Base-by-base conservation (phyloP, 129 eudicot genomes). In the Saussurea involucrata region DNA sequence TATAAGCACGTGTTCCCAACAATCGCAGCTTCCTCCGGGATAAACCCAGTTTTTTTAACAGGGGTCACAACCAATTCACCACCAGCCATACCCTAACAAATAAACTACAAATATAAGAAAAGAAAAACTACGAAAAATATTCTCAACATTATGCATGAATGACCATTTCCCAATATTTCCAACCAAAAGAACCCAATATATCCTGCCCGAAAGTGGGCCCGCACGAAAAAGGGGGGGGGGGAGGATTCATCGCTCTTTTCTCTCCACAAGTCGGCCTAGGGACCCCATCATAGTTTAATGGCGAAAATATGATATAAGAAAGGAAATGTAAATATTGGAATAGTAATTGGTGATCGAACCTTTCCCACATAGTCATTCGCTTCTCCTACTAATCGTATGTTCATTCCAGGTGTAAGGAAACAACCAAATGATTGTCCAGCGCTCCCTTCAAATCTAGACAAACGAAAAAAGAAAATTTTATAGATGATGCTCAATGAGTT, bases 311-410 rank as follows among this genome's bases (percentile, higher is more conserved):
- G 61, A n/a, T 53, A 49, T 46, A 46, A 46, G 8, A 17, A 53
- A 53, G 61, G 61, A 6, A 53, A 53, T 53, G 24, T 53, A n/a
- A 53, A 17, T n/a, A 3, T 53, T 53, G 61, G 24, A 53, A 68
- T 33, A 73, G 37, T 29, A 68, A 74, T 31, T 60, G 76, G 29
- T 44, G 72, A 82, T 78, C 87, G 76, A 66, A 95, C 99, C 96
- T 95, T 95, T 74, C 99, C 99, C 63, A 95, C 97, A 70, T 95
- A 95, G 84, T 95, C 99, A 73, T 95, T 95, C 60, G 99, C 97
- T 87, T 95, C 99, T 78, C 99, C 99, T 24, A 95, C 74, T 74
- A 95, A 82, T 55, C 84, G 89, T 49, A 95, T 87, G 84, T 88
- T 92, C 99, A 95, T 95, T 82, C 99, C 99, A 74, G 99, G 99